Conservation (phyloP, 2,329 filamentous ascomycete species). For the Zarea fungicola region DNA sequence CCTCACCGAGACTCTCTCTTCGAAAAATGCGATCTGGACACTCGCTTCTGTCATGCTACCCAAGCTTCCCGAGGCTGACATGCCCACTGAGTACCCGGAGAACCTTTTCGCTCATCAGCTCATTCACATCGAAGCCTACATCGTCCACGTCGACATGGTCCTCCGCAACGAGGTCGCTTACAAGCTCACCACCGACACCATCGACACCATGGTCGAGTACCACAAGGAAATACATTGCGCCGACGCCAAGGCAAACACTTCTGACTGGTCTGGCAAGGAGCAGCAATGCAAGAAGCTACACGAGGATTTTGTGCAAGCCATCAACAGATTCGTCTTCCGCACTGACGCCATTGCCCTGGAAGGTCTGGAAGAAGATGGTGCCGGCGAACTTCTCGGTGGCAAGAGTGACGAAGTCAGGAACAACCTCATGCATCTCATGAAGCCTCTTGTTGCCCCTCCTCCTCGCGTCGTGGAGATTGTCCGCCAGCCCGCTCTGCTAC, state of each 20-base stretch:
- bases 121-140: slow-evolving; percentile 91
- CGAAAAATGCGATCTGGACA: slow-evolving; percentile 87
- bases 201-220: slow-evolving; percentile 88
- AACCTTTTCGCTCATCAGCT: slow-evolving; percentile 90
- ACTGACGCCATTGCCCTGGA: slow-evolving; percentile 85
- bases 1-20: slow-evolving; percentile 89
- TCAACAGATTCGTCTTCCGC: slow-evolving; percentile 95
- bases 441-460: slow-evolving; percentile 78
- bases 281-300: slow-evolving; percentile 95
- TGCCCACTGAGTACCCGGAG: slow-evolving; percentile 79
- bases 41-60: slow-evolving; percentile 88
- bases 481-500: slow-evolving; percentile 77
- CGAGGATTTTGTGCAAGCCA: slow-evolving; percentile 90
- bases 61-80: slow-evolving; percentile 79
- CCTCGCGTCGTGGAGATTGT: slow-evolving; percentile 86
- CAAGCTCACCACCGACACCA: slow-evolving; percentile 93
- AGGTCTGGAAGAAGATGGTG: slow-evolving; percentile 93
- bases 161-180: slow-evolving; percentile 95
- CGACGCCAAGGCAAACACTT: slow-evolving; percentile 82
- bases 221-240: slow-evolving; percentile 94
- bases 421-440: slow-evolving; percentile 77
- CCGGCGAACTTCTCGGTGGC: slow-evolving; percentile 85
- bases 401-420: slow-evolving; percentile 91
- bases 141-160: slow-evolving; percentile 99
- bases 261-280: slow-evolving; percentile 96